Evolutionary conservation across 1,284 basidiomycete genomes (phyloP).

Genomic region (Cryptococcus amylolentus): DNA sequence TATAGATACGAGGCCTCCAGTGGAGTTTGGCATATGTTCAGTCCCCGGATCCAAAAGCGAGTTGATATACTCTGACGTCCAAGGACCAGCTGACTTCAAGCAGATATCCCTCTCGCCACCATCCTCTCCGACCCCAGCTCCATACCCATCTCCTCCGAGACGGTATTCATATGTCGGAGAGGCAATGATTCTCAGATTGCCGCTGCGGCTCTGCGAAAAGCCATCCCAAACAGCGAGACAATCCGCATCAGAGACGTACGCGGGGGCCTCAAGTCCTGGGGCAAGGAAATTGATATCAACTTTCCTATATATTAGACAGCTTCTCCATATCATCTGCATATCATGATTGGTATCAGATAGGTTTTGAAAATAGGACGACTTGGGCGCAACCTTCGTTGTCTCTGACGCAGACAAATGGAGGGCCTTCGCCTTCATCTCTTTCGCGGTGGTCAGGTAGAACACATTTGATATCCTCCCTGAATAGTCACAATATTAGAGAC

Average conservation of each 20-base stretch:
- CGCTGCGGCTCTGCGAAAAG: constrained; percentile 59
- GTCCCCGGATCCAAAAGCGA: constrained; percentile 71
- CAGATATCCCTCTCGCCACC: constrained; percentile 42
- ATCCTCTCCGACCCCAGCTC: constrained; percentile 29
- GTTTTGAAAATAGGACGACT: constrained; percentile 24
- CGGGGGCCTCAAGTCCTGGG: constrained; percentile 76
- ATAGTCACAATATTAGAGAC: neutral
- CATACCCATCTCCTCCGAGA: constrained; percentile 27
- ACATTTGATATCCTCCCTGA: constrained; percentile 46
- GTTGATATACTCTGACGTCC: constrained; percentile 35
- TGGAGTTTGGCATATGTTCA: constrained; percentile 83
- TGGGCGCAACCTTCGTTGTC: constrained; percentile 27
- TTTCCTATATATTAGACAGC: constrained; percentile 71
- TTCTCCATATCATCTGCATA: neutral
- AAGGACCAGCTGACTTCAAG: neutral
- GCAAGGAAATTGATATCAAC: constrained; percentile 61
- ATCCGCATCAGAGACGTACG: constrained; percentile 64
- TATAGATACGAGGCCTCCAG: constrained; percentile 76
- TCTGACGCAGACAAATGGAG: constrained; percentile 43
- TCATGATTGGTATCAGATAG: constrained; percentile 23
- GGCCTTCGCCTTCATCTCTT: constrained; percentile 46
- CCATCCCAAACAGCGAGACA: constrained; percentile 57
- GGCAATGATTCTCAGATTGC: constrained; percentile 94
- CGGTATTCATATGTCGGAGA: constrained; percentile 73
- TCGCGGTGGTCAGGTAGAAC: constrained; percentile 37